These are phyloP conservation scores for Phaseolus coccineus DNA, from an alignment of 331 rosid genomes.

Conservation along the genomic window DNA sequence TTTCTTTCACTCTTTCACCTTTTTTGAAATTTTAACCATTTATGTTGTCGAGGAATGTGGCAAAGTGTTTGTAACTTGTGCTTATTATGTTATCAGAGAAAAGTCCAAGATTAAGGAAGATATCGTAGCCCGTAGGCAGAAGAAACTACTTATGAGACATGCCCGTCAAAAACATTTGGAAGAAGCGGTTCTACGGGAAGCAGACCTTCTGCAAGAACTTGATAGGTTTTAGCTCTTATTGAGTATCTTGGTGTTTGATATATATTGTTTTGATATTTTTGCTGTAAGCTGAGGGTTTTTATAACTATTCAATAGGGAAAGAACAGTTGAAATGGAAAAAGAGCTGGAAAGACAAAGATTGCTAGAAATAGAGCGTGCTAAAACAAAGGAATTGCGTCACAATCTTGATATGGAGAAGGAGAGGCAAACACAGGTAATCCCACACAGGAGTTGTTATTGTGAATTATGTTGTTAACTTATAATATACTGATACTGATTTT, in stretches of 20 bases:
- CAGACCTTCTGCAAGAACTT: constrained; percentile 85
- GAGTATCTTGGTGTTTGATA: constrained; percentile 34
- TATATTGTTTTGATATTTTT: constrained; percentile 35
- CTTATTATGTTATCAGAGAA: constrained; percentile 62
- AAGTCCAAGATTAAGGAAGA: constrained; percentile 77
- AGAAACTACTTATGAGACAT: constrained; percentile 68
- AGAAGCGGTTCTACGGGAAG: constrained; percentile 76
- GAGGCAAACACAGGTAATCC: constrained; percentile 83
- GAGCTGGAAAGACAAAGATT: constrained; percentile 86
- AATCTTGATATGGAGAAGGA: constrained; percentile 94
- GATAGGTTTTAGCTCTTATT: constrained; percentile 68
- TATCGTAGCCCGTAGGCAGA: constrained; percentile 76
- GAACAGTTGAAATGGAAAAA: constrained; percentile 77
- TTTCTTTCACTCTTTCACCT: background rate
- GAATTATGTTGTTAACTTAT: background rate
- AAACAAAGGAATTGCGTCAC: constrained; percentile 91
- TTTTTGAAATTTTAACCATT: constrained; percentile 21
- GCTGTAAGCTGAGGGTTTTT: constrained; percentile 43
- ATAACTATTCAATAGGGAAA: constrained; percentile 62
- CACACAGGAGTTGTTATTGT: constrained; percentile 26
- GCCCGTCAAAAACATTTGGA: constrained; percentile 79
- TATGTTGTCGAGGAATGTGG: constrained; percentile 30
- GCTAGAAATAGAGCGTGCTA: constrained; percentile 86
- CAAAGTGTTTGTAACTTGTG: constrained; percentile 34
- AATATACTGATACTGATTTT: constrained; percentile 24